These are phyloP conservation scores for Jatropha podagrica DNA, from an alignment of 441 rosid genomes.

Conservation along the genomic window DNA sequence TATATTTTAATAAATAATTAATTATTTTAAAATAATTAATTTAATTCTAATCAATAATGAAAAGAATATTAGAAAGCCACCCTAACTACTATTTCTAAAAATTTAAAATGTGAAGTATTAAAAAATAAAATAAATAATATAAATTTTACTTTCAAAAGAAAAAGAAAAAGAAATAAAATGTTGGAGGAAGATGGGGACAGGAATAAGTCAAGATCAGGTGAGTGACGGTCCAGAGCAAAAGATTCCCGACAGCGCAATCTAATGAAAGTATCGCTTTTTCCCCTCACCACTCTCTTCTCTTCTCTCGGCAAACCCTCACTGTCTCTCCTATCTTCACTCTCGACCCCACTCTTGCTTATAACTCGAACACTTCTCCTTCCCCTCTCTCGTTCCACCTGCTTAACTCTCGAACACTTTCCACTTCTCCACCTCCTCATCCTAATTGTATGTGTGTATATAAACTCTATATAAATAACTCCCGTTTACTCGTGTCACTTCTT, in stretches of 20 bases:
- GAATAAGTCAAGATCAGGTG: conserved; percentile 6
- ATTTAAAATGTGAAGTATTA: no score
- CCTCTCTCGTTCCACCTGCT: neutral
- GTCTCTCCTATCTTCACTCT: neutral
- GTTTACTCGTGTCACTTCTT: neutral
- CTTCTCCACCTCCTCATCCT: neutral
- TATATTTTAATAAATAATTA: no score
- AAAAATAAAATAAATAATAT: neutral
- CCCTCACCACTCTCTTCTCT: neutral
- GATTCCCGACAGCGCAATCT: conserved; percentile 22
- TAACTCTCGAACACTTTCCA: neutral
- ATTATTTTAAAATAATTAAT: no score
- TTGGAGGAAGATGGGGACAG: neutral
- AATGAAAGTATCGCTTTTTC: neutral
- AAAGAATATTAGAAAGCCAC: no score
- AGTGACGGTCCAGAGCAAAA: neutral
- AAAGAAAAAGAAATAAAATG: neutral
- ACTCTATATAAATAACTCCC: neutral
- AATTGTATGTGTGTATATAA: neutral
- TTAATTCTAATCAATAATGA: no score
- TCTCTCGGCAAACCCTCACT: neutral
- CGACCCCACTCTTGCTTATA: neutral
- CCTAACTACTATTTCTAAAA: no score
- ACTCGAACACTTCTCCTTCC: neutral
- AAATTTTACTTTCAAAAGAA: neutral